Base-by-base conservation (phyloP, 2,329 filamentous ascomycete genomes). In the Stenocarpella maydis region DNA sequence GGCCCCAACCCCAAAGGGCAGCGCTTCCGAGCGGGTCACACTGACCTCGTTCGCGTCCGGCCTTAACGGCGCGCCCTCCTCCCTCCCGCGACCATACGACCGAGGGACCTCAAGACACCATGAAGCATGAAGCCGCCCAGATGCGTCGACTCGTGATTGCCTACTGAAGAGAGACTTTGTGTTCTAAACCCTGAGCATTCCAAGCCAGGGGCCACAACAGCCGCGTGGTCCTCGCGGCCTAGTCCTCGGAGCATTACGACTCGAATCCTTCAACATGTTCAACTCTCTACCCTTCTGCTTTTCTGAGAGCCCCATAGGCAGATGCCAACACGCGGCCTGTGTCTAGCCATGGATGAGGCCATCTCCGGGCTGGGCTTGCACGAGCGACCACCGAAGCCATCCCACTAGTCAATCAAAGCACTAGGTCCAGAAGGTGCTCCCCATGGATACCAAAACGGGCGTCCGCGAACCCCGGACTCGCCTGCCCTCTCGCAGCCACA, bases 401-500 rank as follows among this genome's bases (percentile, higher is more conserved):
- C 47, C 34, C 34, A 37, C 9, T n/a, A 2, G 12, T 65, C 37
- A 49, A 3, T 55, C 67, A 24, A 69, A 9, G n/a, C n/a, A n/a
- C n/a, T n/a, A n/a, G n/a, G 15, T 69, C 69, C 55, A 71, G 28
- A 39, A 69, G 63, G 49, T 65, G 50, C 34, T 37, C 54, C 19
- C 65, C 61, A 34, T 26, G 12, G 12, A n/a, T 28, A 24, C 21
- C 39, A 14, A 21, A 47, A 45, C 41, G 54, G 49, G 39, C 10
- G 10, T 37, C 34, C 10, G 34, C 34, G 10, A 37, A 37, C 12
- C 34, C 34, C 34, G 34, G 34, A 12, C 34, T 37, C 34, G 12
- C 34, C 5, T 37, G 6, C 6, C 34, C 2, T 10, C 34, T 37
- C 34, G 9, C 34, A 10, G 9, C 34, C 6, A 37, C 34, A 12